phyloP scores from a whole-genome alignment of 192 early-diverging fungal genomes.

The Backusella tarrabulga region DNA sequence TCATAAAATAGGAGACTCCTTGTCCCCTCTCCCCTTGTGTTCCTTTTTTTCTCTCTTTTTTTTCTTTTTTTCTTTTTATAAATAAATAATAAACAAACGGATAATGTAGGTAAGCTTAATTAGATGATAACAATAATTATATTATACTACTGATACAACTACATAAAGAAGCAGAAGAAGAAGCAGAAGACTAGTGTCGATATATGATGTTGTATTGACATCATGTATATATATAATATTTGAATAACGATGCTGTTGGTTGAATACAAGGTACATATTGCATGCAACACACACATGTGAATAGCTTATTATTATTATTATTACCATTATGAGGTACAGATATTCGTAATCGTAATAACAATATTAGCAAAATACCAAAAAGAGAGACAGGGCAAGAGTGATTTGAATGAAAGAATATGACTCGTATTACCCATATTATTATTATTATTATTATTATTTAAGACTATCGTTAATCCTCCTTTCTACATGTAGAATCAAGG shows the following conservation, averaged over 20 bases:
- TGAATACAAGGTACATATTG: not conserved
- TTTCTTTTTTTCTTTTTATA: not conserved
- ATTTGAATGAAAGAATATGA: too few relatives aligned
- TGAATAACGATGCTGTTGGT: not conserved
- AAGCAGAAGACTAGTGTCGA: not conserved
- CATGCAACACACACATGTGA: slow-evolving; percentile 7
- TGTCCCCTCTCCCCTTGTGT: not conserved
- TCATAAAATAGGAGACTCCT: not conserved
- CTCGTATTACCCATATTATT: too few relatives aligned
- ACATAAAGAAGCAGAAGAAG: not conserved
- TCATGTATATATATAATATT: not conserved
- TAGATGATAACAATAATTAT: not conserved
- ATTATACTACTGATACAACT: not conserved
- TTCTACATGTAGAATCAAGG: too few relatives aligned
- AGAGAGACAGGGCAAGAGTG: too few relatives aligned
- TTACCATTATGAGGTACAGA: too few relatives aligned
- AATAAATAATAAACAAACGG: not conserved
- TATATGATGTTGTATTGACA: not conserved
- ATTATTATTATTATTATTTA: too few relatives aligned
- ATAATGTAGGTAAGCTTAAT: not conserved
- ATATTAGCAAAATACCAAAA: too few relatives aligned
- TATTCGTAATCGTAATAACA: too few relatives aligned
- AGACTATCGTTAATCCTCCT: too few relatives aligned
- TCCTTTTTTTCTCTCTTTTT: not conserved
- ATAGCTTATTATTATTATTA: not conserved